Evolutionary conservation across 768 basidiomycete genomes (phyloP).

Genomic region (Omphalotus guepiniiformis): DNA sequence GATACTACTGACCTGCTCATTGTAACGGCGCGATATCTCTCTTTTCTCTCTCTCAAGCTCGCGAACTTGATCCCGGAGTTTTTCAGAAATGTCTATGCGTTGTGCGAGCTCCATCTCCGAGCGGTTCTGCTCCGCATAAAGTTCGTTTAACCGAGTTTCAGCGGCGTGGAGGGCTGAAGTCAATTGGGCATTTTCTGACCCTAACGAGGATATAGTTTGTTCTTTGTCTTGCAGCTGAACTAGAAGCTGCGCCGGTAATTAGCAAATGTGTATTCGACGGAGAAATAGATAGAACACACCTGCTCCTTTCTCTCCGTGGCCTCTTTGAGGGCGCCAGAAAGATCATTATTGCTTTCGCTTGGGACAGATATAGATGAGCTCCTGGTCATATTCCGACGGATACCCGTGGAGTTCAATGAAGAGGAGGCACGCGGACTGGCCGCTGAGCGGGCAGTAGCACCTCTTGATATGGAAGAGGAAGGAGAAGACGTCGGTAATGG

Average conservation of each 20-base stretch:
- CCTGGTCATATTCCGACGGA: constrained; percentile 51
- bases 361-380: constrained; percentile 32
- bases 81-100: constrained; percentile 79
- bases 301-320: constrained; percentile 83
- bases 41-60: constrained; percentile 89
- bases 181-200: constrained; percentile 61
- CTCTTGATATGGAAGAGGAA: constrained; percentile 42
- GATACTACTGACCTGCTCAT: constrained; percentile 65
- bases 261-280: constrained; percentile 5
- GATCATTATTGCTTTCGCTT: constrained; percentile 50
- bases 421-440: constrained; percentile 53
- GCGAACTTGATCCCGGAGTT: constrained; percentile 73
- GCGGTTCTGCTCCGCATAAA: constrained; percentile 77
- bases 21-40: constrained; percentile 77
- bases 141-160: constrained; percentile 70
- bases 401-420: constrained; percentile 42
- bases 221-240: constrained; percentile 78
- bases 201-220: constrained; percentile 55
- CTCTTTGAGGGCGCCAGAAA: constrained; percentile 61
- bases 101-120: constrained; percentile 80
- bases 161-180: constrained; percentile 61
- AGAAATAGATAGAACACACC: constrained; percentile 35
- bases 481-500: constrained; percentile 36
- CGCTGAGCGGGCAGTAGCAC: constrained; percentile 63
- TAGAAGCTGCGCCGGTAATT: constrained; percentile 50